Conservation (phyloP, 2,329 filamentous ascomycete species). For the Trichophyton mentagrophytes region DNA sequence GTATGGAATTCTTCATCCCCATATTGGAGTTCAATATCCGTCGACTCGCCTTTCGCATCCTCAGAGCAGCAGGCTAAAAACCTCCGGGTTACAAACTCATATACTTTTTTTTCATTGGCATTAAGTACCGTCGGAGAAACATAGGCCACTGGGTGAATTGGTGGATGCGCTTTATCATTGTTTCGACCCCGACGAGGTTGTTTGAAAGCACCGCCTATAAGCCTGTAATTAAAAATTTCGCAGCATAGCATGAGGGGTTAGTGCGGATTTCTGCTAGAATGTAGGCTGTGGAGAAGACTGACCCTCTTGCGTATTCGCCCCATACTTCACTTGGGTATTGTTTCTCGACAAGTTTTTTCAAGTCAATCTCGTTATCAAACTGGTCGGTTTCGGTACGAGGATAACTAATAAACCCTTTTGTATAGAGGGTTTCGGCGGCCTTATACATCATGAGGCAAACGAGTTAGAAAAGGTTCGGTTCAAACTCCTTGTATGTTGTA, state of each 20-base stretch:
- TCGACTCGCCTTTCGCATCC: slow-evolving; percentile 76
- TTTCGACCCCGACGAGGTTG: slow-evolving; percentile 71
- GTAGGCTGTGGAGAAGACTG: slow-evolving; percentile 12
- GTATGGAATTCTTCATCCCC: slow-evolving; percentile 72
- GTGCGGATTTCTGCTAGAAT: background rate
- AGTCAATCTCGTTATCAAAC: slow-evolving; percentile 80
- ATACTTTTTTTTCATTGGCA: slow-evolving; percentile 60
- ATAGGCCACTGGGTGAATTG: slow-evolving; percentile 90
- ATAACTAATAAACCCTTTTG: slow-evolving; percentile 93
- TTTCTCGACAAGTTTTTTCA: slow-evolving; percentile 67
- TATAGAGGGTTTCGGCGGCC: slow-evolving; percentile 74
- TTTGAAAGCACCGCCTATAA: slow-evolving; percentile 64
- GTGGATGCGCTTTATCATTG: slow-evolving; percentile 94
- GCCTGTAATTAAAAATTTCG: slow-evolving; percentile 21
- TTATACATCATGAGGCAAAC: slow-evolving; percentile 12
- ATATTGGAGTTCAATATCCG: slow-evolving; percentile 72
- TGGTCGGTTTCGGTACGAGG: slow-evolving; percentile 94
- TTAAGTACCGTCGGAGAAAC: slow-evolving; percentile 50
- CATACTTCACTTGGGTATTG: slow-evolving; percentile 65
- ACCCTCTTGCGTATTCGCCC: slow-evolving; percentile 65
- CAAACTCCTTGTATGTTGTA: background rate
- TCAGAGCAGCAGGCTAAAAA: slow-evolving; percentile 95
- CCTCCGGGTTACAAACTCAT: slow-evolving; percentile 82
- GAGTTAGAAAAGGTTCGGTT: background rate
- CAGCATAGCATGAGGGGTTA: background rate